phyloP scores from a whole-genome alignment of 2,329 filamentous ascomycete genomes.

The Ophiognomonia clavigignenti-juglandacearum region DNA sequence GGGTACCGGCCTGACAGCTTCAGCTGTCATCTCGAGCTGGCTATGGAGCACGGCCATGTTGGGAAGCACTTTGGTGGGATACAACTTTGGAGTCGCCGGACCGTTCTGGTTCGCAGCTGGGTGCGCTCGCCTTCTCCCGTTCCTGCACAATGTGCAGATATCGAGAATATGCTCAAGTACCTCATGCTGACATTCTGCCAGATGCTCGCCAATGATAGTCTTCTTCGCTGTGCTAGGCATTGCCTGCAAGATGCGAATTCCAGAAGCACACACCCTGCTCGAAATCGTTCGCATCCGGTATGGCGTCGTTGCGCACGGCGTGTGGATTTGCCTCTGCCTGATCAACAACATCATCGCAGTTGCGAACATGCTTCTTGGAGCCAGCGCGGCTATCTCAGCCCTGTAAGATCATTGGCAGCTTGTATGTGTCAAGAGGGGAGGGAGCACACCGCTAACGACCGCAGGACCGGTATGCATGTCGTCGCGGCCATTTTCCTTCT shows the following conservation, averaged over 20 bases:
- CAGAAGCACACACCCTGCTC: slow-evolving; percentile 48
- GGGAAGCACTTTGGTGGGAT: slow-evolving; percentile 45
- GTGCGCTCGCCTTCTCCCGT: background rate
- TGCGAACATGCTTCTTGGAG: slow-evolving; percentile 47
- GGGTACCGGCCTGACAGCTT: slow-evolving; percentile 45
- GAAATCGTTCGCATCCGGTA: slow-evolving; percentile 50
- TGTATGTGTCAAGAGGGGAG: background rate
- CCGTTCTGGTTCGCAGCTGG: slow-evolving; percentile 54
- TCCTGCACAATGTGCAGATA: background rate
- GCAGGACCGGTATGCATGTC: slow-evolving; percentile 12
- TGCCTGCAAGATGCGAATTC: slow-evolving; percentile 46
- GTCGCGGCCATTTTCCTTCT: slow-evolving; percentile 42
- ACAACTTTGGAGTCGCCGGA: slow-evolving; percentile 48
- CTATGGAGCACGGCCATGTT: slow-evolving; percentile 50
- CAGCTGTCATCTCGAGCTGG: slow-evolving; percentile 51
- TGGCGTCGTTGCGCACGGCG: slow-evolving; percentile 40
- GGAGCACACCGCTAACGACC: background rate
- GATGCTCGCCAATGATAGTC: slow-evolving; percentile 49
- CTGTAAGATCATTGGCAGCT: slow-evolving; percentile 3
- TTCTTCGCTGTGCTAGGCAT: slow-evolving; percentile 49
- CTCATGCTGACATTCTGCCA: background rate
- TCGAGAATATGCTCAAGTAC: background rate
- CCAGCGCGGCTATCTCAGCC: slow-evolving; percentile 35
- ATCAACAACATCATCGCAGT: slow-evolving; percentile 50
- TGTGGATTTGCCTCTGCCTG: slow-evolving; percentile 47